Percentiles rank a stretch among this genome's conserved stretches.
These are phyloP conservation scores for Pseudophaeomoniella oleicola DNA, from an alignment of 2,329 filamentous ascomycete genomes.

Conservation along the genomic window DNA sequence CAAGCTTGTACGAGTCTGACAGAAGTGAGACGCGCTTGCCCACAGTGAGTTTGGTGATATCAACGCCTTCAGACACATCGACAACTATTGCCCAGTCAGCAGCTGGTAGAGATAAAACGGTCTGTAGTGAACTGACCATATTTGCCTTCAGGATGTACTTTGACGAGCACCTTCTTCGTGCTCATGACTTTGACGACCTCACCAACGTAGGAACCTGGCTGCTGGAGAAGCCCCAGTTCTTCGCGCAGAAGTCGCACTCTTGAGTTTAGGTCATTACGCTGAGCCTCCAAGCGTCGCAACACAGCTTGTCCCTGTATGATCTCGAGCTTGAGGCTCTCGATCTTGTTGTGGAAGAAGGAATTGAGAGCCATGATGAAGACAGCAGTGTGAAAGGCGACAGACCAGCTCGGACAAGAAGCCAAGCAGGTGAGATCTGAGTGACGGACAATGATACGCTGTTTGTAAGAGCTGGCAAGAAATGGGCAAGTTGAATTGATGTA, in stretches of 20 bases:
- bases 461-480: too few species aligned
- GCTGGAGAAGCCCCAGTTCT: slow-evolving; percentile 88
- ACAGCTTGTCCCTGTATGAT: slow-evolving; percentile 98
- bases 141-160: slow-evolving; percentile 99
- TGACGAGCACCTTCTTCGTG: slow-evolving; percentile 97
- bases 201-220: slow-evolving; percentile 94
- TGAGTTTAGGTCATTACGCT: slow-evolving; percentile 98
- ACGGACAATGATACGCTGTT: too few species aligned
- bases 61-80: slow-evolving; percentile 85
- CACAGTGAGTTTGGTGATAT: slow-evolving; percentile 87
- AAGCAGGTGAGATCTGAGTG: too few species aligned
- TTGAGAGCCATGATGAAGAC: slow-evolving; percentile 81
- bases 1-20: slow-evolving; percentile 95
- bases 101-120: not conserved
- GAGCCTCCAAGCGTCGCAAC: slow-evolving; percentile 84
- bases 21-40: slow-evolving; percentile 95
- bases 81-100: slow-evolving; percentile 49
- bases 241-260: slow-evolving; percentile 86
- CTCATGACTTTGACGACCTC: slow-evolving; percentile 99
- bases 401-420: too few species aligned
- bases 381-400: slow-evolving; percentile 2
- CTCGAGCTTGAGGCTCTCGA: slow-evolving; percentile 99
- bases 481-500: too few species aligned
- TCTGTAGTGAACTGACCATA: slow-evolving; percentile 53
- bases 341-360: slow-evolving; percentile 99